A percentile compares a stretch with the other conserved stretches of the same genome.
These are phyloP conservation scores for Albugo candida DNA, from an alignment of 352 stramenopile species.

Conservation along the genomic window DNA sequence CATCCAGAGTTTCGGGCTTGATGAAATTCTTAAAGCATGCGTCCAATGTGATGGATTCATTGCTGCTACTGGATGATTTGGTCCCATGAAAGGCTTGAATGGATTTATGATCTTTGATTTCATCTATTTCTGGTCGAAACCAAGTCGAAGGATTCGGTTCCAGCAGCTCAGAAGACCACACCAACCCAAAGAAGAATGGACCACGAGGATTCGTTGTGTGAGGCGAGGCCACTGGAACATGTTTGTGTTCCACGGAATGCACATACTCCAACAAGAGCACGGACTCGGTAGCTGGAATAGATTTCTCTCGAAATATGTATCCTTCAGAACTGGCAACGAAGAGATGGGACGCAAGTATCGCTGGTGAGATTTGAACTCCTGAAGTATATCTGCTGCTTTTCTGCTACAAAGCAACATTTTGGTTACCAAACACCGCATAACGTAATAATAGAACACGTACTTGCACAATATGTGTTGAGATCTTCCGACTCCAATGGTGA, in stretches of 20 bases:
- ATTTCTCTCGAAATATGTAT: background rate
- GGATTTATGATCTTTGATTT: conserved; percentile 30
- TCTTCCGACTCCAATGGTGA: conserved; percentile 28
- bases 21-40: conserved; percentile 78
- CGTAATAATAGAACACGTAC: background rate
- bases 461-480: conserved; percentile 24
- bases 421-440: background rate
- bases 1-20: conserved; percentile 55
- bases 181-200: conserved; percentile 27
- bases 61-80: conserved; percentile 2
- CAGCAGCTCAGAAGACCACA: conserved; percentile 29
- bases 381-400: background rate
- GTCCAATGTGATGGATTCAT: conserved; percentile 30
- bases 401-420: background rate
- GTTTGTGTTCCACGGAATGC: background rate
- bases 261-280: background rate
- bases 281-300: background rate
- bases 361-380: background rate
- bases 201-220: conserved; percentile 9
- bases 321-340: background rate
- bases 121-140: conserved; percentile 27
- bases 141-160: conserved; percentile 12
- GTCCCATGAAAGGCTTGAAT: conserved; percentile 11
- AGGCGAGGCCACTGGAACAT: background rate
- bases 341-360: background rate